Evolutionary conservation across 257 asterid genomes (phyloP), one percentile per base, ranked within the genome.

Genomic region (Leonotis leonurus): DNA sequence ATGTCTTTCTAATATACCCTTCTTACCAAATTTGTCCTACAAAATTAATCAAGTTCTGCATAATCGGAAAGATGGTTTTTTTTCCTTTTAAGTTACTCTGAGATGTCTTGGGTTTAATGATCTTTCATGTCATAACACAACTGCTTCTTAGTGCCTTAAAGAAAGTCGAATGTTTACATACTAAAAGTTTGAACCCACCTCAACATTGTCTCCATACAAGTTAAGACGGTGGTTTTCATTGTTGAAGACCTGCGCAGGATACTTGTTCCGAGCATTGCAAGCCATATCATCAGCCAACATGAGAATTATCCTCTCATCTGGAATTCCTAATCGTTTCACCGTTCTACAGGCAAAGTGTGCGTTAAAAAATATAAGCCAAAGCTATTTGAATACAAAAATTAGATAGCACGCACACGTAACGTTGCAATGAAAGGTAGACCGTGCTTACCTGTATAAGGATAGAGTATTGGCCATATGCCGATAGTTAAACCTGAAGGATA

Each of bases 231-330:
- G 97, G 74, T 93, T 87, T 75, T 93, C 94, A 75, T 87, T 87
- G 77, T 93, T 93, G 82, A 93, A 93, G 77, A 93, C 99, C 79
- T 87, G 97, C 40, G 99, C 96, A 62, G 97, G 99, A 62, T 85
- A 93, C 81, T 87, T 93, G 72, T 93, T 93, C 65, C 95, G 87
- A 44, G 99, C 77, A 78, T 93, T 93, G 79, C 99, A 93, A 56
- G 96, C 99, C 97, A 93, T 93, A 76, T 93, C 99, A 78, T 93
- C 97, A 66, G 97, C 97, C 87, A 93, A 74, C 97, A 89, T 93
- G 40, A 93, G 83, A 66, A 93, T 89, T 61, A 89, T 93, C 75
- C 97, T 89, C 83, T 93, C 97, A 45, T 93, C 96, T n/a, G 97
- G 99, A 68, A 93, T 93, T 60, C 99, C 97, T 62, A 93, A 70